Percentiles rank a stretch among this genome's conserved stretches.
phyloP scores from a whole-genome alignment of 2,329 filamentous ascomycete genomes.

The Chrysosphaeria jannelii region DNA sequence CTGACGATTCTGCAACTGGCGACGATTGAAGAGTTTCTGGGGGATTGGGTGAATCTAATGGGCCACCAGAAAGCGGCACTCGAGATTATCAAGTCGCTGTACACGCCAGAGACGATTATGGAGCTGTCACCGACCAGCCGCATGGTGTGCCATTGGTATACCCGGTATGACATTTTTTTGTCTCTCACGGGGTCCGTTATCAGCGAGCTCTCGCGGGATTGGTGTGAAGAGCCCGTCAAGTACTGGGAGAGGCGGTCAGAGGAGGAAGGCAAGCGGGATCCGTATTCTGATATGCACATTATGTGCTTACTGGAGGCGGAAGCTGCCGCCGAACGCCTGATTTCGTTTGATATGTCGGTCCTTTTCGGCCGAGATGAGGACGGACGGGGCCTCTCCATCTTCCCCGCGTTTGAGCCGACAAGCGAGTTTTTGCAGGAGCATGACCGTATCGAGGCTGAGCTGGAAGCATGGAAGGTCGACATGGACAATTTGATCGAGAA shows the following conservation, averaged over 20 bases:
- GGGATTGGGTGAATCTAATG: constrained; percentile 82
- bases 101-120: constrained; percentile 45
- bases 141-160: constrained; percentile 65
- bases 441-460: constrained; percentile 15
- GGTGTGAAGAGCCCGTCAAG: constrained; percentile 37
- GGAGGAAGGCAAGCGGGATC: too few relatives aligned
- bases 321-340: too few relatives aligned
- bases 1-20: constrained; percentile 75
- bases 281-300: too few relatives aligned
- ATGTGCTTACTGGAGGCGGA: too few relatives aligned
- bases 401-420: constrained; percentile 14
- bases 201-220: constrained; percentile 42
- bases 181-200: constrained; percentile 57
- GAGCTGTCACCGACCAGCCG: constrained; percentile 38
- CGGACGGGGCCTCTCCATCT: constrained; percentile 16
- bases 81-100: constrained; percentile 48
- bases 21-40: constrained; percentile 87
- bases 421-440: constrained; percentile 37
- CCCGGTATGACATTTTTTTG: constrained; percentile 61
- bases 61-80: constrained; percentile 78
- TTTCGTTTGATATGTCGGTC: constrained; percentile 53
- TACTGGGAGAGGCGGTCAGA: too few relatives aligned
- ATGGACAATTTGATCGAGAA: constrained; percentile 6
- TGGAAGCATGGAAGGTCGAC: constrained; percentile 18
- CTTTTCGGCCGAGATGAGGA: constrained; percentile 38